Evolutionary conservation across 176 grass and related monocot species (phyloP).

Genomic region (Aegilops sharonensis): DNA sequence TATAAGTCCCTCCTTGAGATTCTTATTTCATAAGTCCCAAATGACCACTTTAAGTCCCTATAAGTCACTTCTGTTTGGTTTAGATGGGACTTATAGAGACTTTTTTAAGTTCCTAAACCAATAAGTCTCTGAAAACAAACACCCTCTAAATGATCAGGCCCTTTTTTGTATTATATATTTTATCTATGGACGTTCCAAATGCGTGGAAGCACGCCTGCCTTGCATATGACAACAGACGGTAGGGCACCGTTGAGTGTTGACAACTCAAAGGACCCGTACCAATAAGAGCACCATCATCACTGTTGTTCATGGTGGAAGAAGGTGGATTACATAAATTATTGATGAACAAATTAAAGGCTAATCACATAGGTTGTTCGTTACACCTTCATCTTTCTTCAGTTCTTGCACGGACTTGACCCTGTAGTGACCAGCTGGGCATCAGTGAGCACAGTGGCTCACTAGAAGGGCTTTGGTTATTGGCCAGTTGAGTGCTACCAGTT

Average conservation of each 20-base stretch:
- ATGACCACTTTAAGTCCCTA: too few relatives aligned
- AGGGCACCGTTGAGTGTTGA: not conserved
- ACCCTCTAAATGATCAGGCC: not conserved
- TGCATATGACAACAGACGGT: conserved; percentile 3
- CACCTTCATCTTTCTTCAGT: not conserved
- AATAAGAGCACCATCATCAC: conserved; percentile 18
- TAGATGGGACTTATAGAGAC: too few relatives aligned
- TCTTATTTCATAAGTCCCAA: too few relatives aligned
- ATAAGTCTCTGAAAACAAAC: too few relatives aligned
- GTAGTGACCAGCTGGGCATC: not conserved
- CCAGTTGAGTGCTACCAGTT: not conserved
- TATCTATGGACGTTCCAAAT: not conserved
- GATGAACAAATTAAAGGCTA: not conserved
- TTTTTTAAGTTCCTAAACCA: too few relatives aligned
- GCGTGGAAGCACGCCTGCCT: conserved; percentile 29
- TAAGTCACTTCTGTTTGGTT: too few relatives aligned
- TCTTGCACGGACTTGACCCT: not conserved
- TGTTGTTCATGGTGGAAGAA: not conserved
- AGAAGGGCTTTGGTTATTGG: conserved; percentile 13
- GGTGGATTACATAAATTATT: not conserved
- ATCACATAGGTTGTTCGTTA: not conserved
- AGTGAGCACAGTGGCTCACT: not conserved
- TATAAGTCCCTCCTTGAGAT: too few relatives aligned
- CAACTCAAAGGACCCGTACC: conserved; percentile 3
- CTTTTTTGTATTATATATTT: not conserved